Evolutionary conservation across 805 yeast species (phyloP).

Genomic region (Saturnispora diversa): DNA sequence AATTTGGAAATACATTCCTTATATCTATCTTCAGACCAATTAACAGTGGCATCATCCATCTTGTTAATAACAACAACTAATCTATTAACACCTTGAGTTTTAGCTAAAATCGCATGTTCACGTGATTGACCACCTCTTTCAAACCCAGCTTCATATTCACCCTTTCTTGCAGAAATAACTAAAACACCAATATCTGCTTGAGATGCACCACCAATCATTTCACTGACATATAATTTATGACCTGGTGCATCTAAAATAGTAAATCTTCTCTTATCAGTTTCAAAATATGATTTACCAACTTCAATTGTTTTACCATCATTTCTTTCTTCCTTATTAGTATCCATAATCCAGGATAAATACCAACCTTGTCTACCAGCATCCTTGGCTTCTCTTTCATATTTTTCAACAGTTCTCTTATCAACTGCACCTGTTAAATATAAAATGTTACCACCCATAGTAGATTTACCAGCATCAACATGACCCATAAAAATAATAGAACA

Average conservation of each 20-base stretch:
- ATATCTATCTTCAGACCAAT: conserved; percentile 93
- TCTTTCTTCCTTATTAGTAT: conserved; percentile 97
- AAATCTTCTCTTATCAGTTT: conserved; percentile 95
- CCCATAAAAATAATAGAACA: conserved; percentile 97
- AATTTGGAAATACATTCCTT: conserved; percentile 89
- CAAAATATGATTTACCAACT: conserved; percentile 96
- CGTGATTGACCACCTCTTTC: conserved; percentile 99
- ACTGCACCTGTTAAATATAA: conserved; percentile 92
- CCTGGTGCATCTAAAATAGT: conserved; percentile 99
- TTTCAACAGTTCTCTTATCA: conserved; percentile 96
- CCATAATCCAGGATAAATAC: conserved; percentile 99
- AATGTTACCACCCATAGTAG: conserved; percentile 98
- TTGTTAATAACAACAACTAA: conserved; percentile 91
- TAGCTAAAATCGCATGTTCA: conserved; percentile 95
- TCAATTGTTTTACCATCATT: conserved; percentile 98
- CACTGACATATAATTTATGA: conserved; percentile 96
- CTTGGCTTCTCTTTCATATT: conserved; percentile 96
- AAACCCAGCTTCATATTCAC: conserved; percentile 98
- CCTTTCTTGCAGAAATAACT: conserved; percentile 96
- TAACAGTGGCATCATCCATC: conserved; percentile 98
- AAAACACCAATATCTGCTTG: conserved; percentile 98
- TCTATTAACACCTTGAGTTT: conserved; percentile 96
- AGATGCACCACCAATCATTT: conserved; percentile 99
- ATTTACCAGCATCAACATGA: conserved; percentile 99
- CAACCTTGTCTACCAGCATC: conserved; percentile 99